phyloP scores from a whole-genome alignment of 2,329 filamentous ascomycete species.

The Pseudogymnoascus sp. region DNA sequence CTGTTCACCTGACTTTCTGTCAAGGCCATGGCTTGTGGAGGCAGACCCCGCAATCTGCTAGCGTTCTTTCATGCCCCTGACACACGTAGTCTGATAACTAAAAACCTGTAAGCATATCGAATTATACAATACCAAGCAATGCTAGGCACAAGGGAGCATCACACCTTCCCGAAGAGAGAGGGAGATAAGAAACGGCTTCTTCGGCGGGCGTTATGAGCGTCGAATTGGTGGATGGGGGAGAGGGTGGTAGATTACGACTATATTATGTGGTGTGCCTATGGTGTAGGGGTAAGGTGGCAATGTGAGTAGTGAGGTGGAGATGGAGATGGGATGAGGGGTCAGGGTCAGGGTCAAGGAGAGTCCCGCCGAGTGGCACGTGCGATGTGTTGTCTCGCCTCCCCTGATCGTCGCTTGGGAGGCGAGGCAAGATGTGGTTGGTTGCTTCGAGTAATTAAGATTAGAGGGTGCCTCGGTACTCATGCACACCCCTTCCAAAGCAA shows the following conservation, averaged over 20 bases:
- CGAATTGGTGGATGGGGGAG: neutral
- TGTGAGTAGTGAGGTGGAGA: neutral
- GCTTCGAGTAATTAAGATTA: neutral
- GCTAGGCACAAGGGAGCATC: neutral
- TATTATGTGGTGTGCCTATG: neutral
- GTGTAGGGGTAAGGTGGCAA: neutral
- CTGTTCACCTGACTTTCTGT: neutral
- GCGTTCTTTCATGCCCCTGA: neutral
- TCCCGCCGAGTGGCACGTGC: neutral
- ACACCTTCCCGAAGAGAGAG: neutral
- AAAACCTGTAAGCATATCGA: neutral
- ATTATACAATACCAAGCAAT: constrained; percentile 4
- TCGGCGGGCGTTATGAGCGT: neutral
- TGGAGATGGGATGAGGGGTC: neutral
- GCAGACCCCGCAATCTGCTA: neutral
- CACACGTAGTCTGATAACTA: neutral
- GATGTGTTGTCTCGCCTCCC: neutral
- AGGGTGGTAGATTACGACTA: neutral
- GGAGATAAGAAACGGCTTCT: constrained; percentile 1
- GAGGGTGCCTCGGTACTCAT: neutral
- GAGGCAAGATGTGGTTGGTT: neutral
- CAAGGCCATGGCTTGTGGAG: neutral
- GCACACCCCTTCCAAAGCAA: neutral
- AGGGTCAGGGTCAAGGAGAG: neutral
- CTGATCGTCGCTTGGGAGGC: neutral